These are phyloP conservation scores for Fistulina hepatica DNA, from an alignment of 1,284 basidiomycete genomes.

Conservation along the genomic window DNA sequence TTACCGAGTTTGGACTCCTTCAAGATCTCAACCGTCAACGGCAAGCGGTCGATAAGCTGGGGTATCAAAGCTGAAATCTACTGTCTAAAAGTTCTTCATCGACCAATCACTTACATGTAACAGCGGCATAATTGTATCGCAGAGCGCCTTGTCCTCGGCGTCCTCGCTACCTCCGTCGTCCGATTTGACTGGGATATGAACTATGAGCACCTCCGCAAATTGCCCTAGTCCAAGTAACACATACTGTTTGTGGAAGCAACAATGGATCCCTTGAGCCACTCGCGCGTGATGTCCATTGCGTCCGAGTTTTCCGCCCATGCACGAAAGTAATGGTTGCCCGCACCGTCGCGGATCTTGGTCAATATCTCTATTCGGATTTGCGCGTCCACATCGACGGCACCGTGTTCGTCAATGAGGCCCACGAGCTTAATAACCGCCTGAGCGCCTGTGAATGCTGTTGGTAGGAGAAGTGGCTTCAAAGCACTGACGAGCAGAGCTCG, in stretches of 20 bases:
- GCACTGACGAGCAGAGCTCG: conserved; percentile 39
- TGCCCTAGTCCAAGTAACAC: no score
- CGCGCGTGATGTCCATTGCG: conserved; percentile 65
- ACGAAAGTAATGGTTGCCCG: conserved; percentile 73
- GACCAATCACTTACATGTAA: conserved; percentile 51
- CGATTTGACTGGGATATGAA: no score
- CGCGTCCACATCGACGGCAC: conserved; percentile 50
- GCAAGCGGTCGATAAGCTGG: conserved; percentile 73
- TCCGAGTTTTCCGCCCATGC: conserved; percentile 64
- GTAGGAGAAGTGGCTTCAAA: conserved; percentile 41
- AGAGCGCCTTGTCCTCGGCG: conserved; percentile 31
- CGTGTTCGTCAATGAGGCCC: conserved; percentile 43
- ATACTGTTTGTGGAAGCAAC: no score
- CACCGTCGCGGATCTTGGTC: conserved; percentile 68
- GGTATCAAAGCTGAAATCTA: conserved; percentile 6
- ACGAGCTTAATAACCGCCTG: conserved; percentile 51
- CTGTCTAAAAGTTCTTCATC: conserved; percentile 5
- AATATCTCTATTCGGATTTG: conserved; percentile 54
- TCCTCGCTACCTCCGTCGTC: conserved; percentile 37
- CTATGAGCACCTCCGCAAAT: no score
- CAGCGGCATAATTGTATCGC: conserved; percentile 72
- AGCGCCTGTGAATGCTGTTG: conserved; percentile 55
- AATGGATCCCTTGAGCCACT: conserved; percentile 72
- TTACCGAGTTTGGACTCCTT: conserved; percentile 66
- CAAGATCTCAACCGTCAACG: conserved; percentile 56